These are phyloP conservation scores for Colletotrichum siamense DNA, from an alignment of 2,329 filamentous ascomycete genomes.

Conservation along the genomic window DNA sequence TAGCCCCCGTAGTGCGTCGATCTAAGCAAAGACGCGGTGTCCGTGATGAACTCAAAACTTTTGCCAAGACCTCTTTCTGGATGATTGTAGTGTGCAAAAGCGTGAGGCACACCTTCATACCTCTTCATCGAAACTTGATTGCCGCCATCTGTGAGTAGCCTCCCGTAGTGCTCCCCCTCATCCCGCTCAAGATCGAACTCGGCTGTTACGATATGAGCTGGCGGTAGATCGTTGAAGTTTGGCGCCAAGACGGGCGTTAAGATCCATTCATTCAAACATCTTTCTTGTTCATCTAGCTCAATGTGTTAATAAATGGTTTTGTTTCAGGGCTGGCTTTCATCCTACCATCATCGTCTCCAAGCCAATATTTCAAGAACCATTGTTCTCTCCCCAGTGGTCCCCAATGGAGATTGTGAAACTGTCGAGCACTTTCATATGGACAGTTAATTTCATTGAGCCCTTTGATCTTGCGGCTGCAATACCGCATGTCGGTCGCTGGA, in stretches of 20 bases:
- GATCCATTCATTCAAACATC: not conserved
- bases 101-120: conserved; percentile 32
- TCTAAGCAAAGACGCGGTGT: conserved; percentile 20
- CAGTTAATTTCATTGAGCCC: conserved; percentile 24
- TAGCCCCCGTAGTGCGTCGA: no score
- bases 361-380: conserved; percentile 36
- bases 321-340: not conserved
- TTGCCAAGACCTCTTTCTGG: conserved; percentile 27
- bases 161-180: conserved; percentile 33
- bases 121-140: conserved; percentile 30
- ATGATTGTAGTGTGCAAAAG: conserved; percentile 34
- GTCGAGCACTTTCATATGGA: conserved; percentile 29
- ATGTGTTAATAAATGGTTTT: not conserved
- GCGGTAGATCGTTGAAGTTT: conserved; percentile 29
- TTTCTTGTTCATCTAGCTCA: not conserved
- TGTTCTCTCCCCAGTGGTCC: conserved; percentile 32
- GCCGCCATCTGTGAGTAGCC: conserved; percentile 26
- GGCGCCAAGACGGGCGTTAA: conserved; percentile 27
- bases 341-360: conserved; percentile 30
- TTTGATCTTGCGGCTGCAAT: conserved; percentile 26
- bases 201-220: conserved; percentile 37
- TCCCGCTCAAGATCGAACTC: conserved; percentile 40
- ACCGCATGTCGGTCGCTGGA: conserved; percentile 36
- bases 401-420: conserved; percentile 30
- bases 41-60: conserved; percentile 32